Conservation (phyloP, 805 yeast species). For the Dipodascus albidus region DNA sequence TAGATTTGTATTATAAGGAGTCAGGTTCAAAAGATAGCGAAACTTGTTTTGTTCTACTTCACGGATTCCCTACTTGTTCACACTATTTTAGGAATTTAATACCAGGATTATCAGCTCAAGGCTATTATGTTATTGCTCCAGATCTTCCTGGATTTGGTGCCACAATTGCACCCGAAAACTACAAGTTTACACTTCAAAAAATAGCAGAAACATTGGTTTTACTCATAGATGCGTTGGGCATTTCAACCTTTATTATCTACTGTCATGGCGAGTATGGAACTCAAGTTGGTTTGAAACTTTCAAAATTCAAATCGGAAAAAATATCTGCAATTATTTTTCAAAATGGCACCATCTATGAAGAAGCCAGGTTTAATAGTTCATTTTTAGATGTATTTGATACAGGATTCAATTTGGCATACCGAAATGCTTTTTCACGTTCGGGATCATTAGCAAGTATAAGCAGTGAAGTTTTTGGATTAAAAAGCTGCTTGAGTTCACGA, state of each 20-base stretch:
- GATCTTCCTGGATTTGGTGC: slow-evolving; percentile 36
- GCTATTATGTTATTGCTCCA: slow-evolving; percentile 32
- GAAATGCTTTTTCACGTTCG: background rate
- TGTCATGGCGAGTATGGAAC: slow-evolving; percentile 30
- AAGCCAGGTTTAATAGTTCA: slow-evolving; percentile 19
- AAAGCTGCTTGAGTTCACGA: background rate
- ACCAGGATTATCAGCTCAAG: slow-evolving; percentile 25
- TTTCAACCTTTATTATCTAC: slow-evolving; percentile 19
- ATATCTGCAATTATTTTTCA: slow-evolving; percentile 29
- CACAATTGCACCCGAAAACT: slow-evolving; percentile 24
- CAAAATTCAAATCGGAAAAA: slow-evolving; percentile 24
- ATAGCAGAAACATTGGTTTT: slow-evolving; percentile 25
- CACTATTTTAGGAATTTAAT: slow-evolving; percentile 29
- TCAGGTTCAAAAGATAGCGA: slow-evolving; percentile 27
- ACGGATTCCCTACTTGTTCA: slow-evolving; percentile 36
- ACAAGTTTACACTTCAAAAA: slow-evolving; percentile 24
- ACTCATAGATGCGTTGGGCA: slow-evolving; percentile 20
- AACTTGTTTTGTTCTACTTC: slow-evolving; percentile 29
- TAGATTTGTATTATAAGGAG: slow-evolving; percentile 31
- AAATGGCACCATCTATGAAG: slow-evolving; percentile 36
- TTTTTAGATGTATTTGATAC: background rate
- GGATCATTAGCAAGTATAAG: background rate
- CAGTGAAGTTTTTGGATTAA: background rate
- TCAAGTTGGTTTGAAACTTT: slow-evolving; percentile 32
- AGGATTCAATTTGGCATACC: background rate